Percentiles rank a stretch among this genome's conserved stretches.
phyloP scores from a whole-genome alignment of 345 rosid genomes.

The Citrus cavaleriei region DNA sequence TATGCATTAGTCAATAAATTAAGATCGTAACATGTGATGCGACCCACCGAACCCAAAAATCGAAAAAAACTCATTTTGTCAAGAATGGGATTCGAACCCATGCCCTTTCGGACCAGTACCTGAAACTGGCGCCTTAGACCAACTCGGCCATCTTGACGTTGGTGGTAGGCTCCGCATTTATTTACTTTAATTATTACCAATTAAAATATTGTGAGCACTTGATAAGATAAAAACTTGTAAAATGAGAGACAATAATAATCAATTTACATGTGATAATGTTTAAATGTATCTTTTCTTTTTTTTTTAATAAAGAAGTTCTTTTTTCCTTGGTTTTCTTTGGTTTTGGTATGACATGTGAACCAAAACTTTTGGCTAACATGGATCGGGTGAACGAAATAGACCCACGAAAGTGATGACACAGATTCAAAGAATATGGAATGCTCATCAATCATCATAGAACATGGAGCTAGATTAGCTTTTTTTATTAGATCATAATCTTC shows the following conservation, averaged over 20 bases:
- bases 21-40: too few relatives aligned
- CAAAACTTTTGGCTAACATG: background rate
- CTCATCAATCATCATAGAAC: background rate
- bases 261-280: background rate
- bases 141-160: slow-evolving; percentile 95
- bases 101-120: slow-evolving; percentile 95
- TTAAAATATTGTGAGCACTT: too few relatives aligned
- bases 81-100: slow-evolving; percentile 98
- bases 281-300: too few relatives aligned
- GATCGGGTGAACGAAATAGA: background rate
- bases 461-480: background rate
- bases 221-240: too few relatives aligned
- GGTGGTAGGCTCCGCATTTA: rapidly evolving
- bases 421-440: background rate
- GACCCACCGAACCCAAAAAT: too few relatives aligned
- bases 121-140: slow-evolving; percentile 99
- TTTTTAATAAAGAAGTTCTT: too few relatives aligned
- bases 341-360: background rate
- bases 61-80: slow-evolving; percentile 26
- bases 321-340: background rate
- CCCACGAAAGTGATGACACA: background rate
- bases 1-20: background rate
- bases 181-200: rapidly evolving
- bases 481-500: background rate
- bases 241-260: background rate